Evolutionary conservation across 768 basidiomycete genomes (phyloP).

Genomic region (Suillus subaureus): DNA sequence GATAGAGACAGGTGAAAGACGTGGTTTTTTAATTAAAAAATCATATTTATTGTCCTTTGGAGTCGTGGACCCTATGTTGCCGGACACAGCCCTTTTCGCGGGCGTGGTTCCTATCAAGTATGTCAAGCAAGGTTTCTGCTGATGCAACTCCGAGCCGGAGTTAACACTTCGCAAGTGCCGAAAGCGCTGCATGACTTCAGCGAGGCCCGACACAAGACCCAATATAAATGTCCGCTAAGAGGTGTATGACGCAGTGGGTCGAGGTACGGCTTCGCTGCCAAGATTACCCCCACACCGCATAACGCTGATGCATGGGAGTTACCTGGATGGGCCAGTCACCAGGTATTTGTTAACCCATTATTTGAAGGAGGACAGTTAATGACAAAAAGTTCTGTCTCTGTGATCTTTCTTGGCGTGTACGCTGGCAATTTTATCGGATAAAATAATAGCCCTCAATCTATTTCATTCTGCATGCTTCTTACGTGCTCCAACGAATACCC

Average conservation of each 20-base stretch:
- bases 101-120: background rate
- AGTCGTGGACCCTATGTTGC: no score
- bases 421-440: background rate
- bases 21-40: no score
- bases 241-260: background rate
- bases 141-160: no score
- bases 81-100: no score
- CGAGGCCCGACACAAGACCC: background rate
- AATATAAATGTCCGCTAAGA: background rate
- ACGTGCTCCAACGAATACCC: background rate
- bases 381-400: background rate
- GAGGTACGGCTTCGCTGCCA: background rate
- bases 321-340: no score
- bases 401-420: background rate
- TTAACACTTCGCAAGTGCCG: background rate
- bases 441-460: background rate
- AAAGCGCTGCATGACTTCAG: background rate
- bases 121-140: background rate
- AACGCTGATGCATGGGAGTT: background rate
- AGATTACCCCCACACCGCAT: background rate
- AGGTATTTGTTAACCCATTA: no score
- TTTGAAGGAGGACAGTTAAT: no score
- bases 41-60: no score
- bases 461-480: background rate
- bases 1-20: constrained; percentile 1